Conservation (phyloP, 169 alveolate species). For the Ichthyophthirius multifiliis region DNA sequence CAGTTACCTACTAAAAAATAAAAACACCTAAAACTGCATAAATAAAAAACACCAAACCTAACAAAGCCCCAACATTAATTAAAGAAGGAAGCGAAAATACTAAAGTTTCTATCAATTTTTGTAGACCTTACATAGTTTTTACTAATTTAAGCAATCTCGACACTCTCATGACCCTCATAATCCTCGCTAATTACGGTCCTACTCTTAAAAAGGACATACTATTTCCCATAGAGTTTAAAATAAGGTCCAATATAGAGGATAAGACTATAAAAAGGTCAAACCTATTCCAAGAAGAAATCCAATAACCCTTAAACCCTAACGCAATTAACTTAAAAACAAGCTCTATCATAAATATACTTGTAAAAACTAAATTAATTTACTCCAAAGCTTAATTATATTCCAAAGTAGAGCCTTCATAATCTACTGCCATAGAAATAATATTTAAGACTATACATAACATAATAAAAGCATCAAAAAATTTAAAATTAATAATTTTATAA, state of each 20-base stretch:
- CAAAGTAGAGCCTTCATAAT: slow-evolving; percentile 58
- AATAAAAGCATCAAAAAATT: not conserved
- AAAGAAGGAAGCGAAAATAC: slow-evolving; percentile 50
- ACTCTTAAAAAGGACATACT: slow-evolving; percentile 4
- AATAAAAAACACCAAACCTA: slow-evolving; percentile 37
- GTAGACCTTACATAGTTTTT: slow-evolving; percentile 31
- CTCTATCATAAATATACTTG: not conserved
- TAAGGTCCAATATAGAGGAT: slow-evolving; percentile 44
- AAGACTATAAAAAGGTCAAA: slow-evolving; percentile 56
- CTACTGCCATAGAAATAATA: not conserved
- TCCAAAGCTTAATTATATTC: slow-evolving; percentile 26
- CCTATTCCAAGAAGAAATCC: slow-evolving; percentile 17
- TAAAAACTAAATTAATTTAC: not conserved
- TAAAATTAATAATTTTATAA: not conserved
- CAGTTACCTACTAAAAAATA: slow-evolving; percentile 33
- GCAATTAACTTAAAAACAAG: not conserved
- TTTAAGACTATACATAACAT: not conserved
- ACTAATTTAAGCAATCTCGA: slow-evolving; percentile 44
- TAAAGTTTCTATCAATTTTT: slow-evolving; percentile 37
- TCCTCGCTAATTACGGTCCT: slow-evolving; percentile 21
- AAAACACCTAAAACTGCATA: slow-evolving; percentile 44
- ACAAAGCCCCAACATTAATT: slow-evolving; percentile 49
- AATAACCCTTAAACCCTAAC: slow-evolving; percentile 17
- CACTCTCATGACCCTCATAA: slow-evolving; percentile 49
- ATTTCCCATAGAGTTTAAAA: slow-evolving; percentile 21